Evolutionary conservation across 1,284 basidiomycete genomes (phyloP).

Genomic region (Cutaneotrichosporon daszewskae): DNA sequence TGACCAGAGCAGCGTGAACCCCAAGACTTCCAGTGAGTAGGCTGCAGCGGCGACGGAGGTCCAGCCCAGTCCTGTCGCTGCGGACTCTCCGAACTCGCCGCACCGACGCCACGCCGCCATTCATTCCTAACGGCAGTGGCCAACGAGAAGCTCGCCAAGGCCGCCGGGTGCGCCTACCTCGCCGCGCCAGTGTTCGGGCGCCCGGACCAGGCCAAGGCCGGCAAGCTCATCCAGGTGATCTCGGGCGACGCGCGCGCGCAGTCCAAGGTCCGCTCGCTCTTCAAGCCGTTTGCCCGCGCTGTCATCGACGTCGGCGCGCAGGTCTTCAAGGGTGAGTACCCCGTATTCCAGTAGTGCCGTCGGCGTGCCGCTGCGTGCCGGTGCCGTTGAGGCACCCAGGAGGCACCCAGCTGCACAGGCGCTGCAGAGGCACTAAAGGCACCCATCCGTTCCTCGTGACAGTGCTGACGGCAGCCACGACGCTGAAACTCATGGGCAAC

Average conservation of each 20-base stretch:
- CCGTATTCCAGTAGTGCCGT: too few relatives aligned
- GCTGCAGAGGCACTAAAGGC: too few relatives aligned
- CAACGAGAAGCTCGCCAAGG: conserved; percentile 21
- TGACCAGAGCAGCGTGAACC: conserved; percentile 31
- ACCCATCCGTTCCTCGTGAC: neutral
- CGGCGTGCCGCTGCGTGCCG: neutral
- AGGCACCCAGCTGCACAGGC: neutral
- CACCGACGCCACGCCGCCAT: neutral
- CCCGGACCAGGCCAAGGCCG: conserved; percentile 27
- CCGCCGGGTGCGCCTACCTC: conserved; percentile 24
- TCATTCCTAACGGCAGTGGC: conserved; percentile 15
- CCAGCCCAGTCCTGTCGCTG: neutral
- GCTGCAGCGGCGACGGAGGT: neutral
- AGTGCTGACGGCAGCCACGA: conserved; percentile 22
- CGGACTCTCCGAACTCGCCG: neutral
- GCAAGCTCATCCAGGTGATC: conserved; percentile 27
- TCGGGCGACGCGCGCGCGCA: conserved; percentile 20
- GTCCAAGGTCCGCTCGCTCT: conserved; percentile 18
- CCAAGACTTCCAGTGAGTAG: conserved; percentile 28
- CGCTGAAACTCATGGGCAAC: conserved; percentile 41
- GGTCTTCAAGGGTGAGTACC: conserved; percentile 29
- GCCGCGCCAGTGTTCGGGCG: conserved; percentile 34
- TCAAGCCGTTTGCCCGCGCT: conserved; percentile 20
- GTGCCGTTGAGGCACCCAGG: too few relatives aligned
- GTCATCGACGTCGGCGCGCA: conserved; percentile 33